phyloP scores from a whole-genome alignment of 768 basidiomycete species.

The Termitomyces sp. region DNA sequence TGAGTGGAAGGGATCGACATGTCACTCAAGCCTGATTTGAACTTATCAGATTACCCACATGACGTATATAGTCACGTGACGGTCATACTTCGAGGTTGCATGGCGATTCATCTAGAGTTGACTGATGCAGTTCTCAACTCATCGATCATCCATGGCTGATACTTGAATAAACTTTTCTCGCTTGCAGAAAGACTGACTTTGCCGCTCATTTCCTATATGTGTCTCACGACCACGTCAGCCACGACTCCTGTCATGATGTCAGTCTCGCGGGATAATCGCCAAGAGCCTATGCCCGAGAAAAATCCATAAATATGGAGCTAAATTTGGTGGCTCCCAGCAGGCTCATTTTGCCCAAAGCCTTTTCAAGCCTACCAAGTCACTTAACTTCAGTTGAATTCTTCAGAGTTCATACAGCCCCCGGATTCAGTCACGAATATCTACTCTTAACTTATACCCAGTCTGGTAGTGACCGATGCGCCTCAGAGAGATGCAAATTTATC shows the following conservation, averaged over 20 bases:
- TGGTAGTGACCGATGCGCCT: too few species aligned
- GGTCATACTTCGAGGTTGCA: neutral
- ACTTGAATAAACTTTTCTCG: neutral
- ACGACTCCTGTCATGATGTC: neutral
- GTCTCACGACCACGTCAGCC: neutral
- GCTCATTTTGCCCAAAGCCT: too few species aligned
- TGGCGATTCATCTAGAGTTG: too few species aligned
- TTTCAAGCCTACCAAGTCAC: too few species aligned
- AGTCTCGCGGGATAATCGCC: neutral
- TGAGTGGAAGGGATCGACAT: neutral
- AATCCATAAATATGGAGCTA: too few species aligned
- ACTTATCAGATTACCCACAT: constrained; percentile 15
- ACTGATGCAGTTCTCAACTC: too few species aligned
- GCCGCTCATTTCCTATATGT: neutral
- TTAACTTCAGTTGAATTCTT: too few species aligned
- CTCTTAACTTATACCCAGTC: too few species aligned
- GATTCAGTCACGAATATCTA: too few species aligned
- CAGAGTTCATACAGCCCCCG: too few species aligned
- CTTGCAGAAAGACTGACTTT: neutral
- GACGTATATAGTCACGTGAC: constrained; percentile 14
- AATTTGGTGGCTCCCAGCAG: too few species aligned
- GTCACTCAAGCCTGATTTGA: neutral
- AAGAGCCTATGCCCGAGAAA: neutral
- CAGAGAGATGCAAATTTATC: neutral
- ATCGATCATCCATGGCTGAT: too few species aligned